phyloP scores from a whole-genome alignment of 2,329 filamentous ascomycete genomes.

The Orbilia brochopaga region DNA sequence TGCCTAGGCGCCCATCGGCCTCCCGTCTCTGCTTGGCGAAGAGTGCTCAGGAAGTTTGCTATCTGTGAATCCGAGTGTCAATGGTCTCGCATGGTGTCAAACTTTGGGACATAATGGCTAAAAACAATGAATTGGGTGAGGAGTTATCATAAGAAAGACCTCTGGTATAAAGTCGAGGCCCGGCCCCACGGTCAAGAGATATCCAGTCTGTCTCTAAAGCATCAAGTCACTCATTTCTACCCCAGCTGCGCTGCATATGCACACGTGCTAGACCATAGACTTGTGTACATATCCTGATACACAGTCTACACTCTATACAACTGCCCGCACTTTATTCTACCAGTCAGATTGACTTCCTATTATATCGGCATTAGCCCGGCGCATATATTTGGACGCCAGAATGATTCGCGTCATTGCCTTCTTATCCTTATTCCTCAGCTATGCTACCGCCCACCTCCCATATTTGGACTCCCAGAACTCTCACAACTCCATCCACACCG shows the following conservation, averaged over 20 bases:
- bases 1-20: neutral
- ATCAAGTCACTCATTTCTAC: constrained; percentile 18
- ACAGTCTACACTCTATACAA: neutral
- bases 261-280: neutral
- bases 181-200: neutral
- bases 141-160: neutral
- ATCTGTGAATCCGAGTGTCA: too few relatives aligned
- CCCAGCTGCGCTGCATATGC: neutral
- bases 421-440: constrained; percentile 3
- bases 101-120: neutral
- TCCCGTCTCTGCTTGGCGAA: too few relatives aligned
- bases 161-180: constrained; percentile 3
- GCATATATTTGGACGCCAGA: neutral
- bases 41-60: too few relatives aligned
- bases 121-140: too few relatives aligned
- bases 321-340: too few relatives aligned
- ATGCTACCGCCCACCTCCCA: constrained; percentile 25
- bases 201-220: neutral
- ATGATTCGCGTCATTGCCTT: constrained; percentile 14
- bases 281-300: neutral
- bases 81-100: too few relatives aligned
- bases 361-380: too few relatives aligned
- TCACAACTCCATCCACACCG: constrained; percentile 27
- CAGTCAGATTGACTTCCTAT: too few relatives aligned
- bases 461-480: constrained; percentile 28